Evolutionary conservation across 495 filamentous ascomycete genomes (phyloP).

Genomic region (Cercophora newfieldiana): DNA sequence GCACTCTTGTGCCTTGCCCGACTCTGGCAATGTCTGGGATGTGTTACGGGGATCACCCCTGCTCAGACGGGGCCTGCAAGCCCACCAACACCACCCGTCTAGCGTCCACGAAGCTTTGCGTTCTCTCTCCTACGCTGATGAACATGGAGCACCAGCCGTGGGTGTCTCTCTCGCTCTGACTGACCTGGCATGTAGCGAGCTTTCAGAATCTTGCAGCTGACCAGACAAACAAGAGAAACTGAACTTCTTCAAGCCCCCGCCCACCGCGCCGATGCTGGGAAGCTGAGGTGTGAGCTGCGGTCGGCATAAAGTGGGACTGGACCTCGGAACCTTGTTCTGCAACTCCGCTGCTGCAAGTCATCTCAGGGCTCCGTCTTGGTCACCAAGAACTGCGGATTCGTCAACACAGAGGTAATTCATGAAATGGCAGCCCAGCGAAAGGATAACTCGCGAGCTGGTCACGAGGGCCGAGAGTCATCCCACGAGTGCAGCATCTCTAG

Average conservation of each 20-base stretch:
- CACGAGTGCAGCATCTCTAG: background rate
- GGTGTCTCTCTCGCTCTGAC: background rate
- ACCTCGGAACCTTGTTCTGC: background rate
- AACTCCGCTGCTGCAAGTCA: background rate
- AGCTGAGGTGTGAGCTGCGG: too few relatives aligned
- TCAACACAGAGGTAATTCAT: too few relatives aligned
- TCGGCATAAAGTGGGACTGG: background rate
- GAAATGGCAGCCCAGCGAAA: background rate
- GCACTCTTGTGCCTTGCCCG: slow-evolving; percentile 14
- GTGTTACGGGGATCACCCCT: slow-evolving; percentile 18
- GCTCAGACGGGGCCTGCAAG: slow-evolving; percentile 14
- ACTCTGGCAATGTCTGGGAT: slow-evolving; percentile 13
- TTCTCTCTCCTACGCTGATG: background rate
- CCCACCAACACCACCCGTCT: slow-evolving; percentile 14
- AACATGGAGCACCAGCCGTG: background rate
- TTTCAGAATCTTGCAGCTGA: background rate
- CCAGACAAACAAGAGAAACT: too few relatives aligned
- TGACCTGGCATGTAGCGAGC: background rate
- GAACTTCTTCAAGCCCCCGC: too few relatives aligned
- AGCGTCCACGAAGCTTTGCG: slow-evolving; percentile 10
- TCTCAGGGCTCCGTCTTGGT: background rate
- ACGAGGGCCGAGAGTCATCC: background rate
- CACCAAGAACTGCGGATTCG: too few relatives aligned
- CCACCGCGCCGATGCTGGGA: too few relatives aligned
- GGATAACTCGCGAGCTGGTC: background rate